Evolutionary conservation across 2,329 filamentous ascomycete genomes (phyloP).

Genomic region (Nakataea oryzae): DNA sequence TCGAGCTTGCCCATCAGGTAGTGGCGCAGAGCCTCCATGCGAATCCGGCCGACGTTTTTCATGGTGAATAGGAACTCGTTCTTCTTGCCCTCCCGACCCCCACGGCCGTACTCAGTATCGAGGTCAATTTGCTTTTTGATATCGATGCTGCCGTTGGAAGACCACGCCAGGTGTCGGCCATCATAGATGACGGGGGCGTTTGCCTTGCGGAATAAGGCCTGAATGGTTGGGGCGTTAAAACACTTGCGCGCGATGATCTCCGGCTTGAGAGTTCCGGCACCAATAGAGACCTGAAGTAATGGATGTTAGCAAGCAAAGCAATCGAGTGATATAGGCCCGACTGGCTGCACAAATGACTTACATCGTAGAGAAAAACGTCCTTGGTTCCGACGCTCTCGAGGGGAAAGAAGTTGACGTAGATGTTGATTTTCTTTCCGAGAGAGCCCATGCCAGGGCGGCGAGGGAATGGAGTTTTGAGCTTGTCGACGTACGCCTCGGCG

Average conservation of each 20-base stretch:
- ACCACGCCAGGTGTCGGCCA: slow-evolving; percentile 81
- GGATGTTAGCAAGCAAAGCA: not conserved
- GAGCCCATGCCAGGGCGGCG: slow-evolving; percentile 46
- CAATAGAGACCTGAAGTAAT: slow-evolving; percentile 49
- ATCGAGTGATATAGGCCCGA: no score
- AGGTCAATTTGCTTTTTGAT: slow-evolving; percentile 57
- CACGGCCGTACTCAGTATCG: slow-evolving; percentile 45
- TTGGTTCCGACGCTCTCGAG: slow-evolving; percentile 49
- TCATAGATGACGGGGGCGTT: slow-evolving; percentile 60
- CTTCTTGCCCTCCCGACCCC: slow-evolving; percentile 20
- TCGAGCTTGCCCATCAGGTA: slow-evolving; percentile 53
- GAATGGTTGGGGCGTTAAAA: slow-evolving; percentile 57
- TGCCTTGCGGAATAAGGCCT: slow-evolving; percentile 38
- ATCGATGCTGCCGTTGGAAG: slow-evolving; percentile 27
- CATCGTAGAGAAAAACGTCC: slow-evolving; percentile 75
- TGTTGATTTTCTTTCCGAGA: slow-evolving; percentile 39
- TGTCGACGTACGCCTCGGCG: slow-evolving; percentile 38
- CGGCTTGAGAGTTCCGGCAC: slow-evolving; percentile 48
- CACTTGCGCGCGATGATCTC: slow-evolving; percentile 61
- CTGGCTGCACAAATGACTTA: no score
- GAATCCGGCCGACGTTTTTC: slow-evolving; percentile 54
- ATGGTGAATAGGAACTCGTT: slow-evolving; percentile 52
- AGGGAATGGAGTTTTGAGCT: slow-evolving; percentile 21
- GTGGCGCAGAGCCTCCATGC: slow-evolving; percentile 51
- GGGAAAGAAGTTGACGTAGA: slow-evolving; percentile 66